phyloP scores from a whole-genome alignment of 768 basidiomycete genomes.

The Tylopilus sp. region DNA sequence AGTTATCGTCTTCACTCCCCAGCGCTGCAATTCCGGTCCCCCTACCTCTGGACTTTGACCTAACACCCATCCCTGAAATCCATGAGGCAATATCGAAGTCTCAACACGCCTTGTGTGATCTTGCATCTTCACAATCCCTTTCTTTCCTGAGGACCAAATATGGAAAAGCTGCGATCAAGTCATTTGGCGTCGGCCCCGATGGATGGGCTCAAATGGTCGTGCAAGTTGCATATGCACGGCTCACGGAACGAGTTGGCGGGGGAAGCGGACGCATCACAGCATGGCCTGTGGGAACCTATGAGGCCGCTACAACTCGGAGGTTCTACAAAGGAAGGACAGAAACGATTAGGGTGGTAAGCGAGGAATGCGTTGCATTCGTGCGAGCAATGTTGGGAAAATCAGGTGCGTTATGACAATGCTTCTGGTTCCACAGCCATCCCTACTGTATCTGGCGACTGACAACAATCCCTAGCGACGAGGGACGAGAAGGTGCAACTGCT shows the following conservation, averaged over 20 bases:
- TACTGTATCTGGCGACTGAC: background rate
- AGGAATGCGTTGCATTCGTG: slow-evolving; percentile 77
- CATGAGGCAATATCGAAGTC: slow-evolving; percentile 52
- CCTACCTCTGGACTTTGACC: slow-evolving; percentile 63
- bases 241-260: slow-evolving; percentile 39
- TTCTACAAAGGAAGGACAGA: slow-evolving; percentile 92
- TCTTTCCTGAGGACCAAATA: slow-evolving; percentile 65
- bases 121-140: slow-evolving; percentile 63
- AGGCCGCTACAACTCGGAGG: slow-evolving; percentile 86
- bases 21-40: slow-evolving; percentile 39
- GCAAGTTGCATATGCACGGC: slow-evolving; percentile 82
- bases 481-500: slow-evolving; percentile 54
- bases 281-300: slow-evolving; percentile 81
- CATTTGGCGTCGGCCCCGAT: slow-evolving; percentile 87
- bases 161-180: slow-evolving; percentile 84
- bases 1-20: slow-evolving; percentile 28
- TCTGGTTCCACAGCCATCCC: background rate
- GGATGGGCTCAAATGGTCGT: slow-evolving; percentile 93
- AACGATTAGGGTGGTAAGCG: slow-evolving; percentile 81
- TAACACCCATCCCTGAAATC: slow-evolving; percentile 38
- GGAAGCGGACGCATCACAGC: slow-evolving; percentile 26
- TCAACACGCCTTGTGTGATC: slow-evolving; percentile 49
- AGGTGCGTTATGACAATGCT: slow-evolving; percentile 20
- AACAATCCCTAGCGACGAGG: slow-evolving; percentile 15
- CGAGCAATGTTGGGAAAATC: slow-evolving; percentile 60